phyloP scores from a whole-genome alignment of 2,329 filamentous ascomycete genomes.

The Emericellopsis atlantica region DNA sequence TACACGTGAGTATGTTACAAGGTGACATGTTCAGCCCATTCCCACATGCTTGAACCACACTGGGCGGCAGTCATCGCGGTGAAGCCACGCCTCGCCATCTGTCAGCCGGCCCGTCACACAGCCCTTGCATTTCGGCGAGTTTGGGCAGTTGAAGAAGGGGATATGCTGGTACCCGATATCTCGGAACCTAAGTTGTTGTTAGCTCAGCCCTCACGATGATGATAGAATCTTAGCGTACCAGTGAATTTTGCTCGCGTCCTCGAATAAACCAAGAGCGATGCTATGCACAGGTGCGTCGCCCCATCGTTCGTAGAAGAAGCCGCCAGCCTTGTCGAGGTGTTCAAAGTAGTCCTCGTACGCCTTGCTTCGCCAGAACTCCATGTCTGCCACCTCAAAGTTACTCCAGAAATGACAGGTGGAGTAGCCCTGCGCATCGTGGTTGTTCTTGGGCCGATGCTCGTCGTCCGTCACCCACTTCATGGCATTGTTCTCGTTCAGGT shows the following conservation, averaged over 20 bases:
- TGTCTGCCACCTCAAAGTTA: conserved; percentile 93
- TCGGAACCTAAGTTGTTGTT: conserved; percentile 61
- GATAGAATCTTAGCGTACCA: conserved; percentile 48
- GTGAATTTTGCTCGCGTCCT: conserved; percentile 81
- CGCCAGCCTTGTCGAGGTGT: conserved; percentile 88
- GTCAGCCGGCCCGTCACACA: conserved; percentile 82
- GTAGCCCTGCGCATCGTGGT: conserved; percentile 75
- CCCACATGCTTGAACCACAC: conserved; percentile 96
- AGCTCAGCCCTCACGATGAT: neutral
- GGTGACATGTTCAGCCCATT: conserved; percentile 42
- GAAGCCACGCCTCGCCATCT: conserved; percentile 73
- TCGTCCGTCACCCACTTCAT: conserved; percentile 79
- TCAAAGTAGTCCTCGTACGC: conserved; percentile 93
- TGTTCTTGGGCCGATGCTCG: conserved; percentile 64
- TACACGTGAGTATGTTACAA: too few species aligned
- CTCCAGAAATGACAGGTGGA: conserved; percentile 99
- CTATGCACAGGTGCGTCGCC: conserved; percentile 96
- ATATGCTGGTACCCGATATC: conserved; percentile 98
- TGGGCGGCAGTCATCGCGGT: conserved; percentile 85
- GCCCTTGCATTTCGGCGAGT: conserved; percentile 83
- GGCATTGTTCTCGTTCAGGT: conserved; percentile 74
- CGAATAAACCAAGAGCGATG: conserved; percentile 83
- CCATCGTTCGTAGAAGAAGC: conserved; percentile 98
- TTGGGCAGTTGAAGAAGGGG: conserved; percentile 97
- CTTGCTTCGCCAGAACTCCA: conserved; percentile 85